phyloP scores from a whole-genome alignment of 2,329 filamentous ascomycete species.

The Mycocentrospora acerina region DNA sequence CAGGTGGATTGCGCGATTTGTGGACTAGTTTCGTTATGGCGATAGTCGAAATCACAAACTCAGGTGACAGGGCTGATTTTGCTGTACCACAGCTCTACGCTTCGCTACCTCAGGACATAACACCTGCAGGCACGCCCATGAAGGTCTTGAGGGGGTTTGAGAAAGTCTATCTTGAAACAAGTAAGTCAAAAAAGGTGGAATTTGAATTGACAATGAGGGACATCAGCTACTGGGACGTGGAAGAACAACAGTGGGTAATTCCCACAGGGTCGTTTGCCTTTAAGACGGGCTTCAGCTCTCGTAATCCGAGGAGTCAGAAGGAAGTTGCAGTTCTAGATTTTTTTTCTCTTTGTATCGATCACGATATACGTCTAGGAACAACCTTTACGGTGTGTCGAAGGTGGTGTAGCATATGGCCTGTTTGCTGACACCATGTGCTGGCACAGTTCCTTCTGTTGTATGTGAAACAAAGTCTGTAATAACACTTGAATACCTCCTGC shows the following conservation, averaged over 20 bases:
- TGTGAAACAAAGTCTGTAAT: no score
- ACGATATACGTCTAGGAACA: no score
- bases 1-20: slow-evolving; percentile 58
- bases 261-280: slow-evolving; percentile 18
- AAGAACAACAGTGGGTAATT: slow-evolving; percentile 48
- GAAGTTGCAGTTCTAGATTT: no score
- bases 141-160: slow-evolving; percentile 50
- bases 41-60: slow-evolving; percentile 53
- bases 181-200: slow-evolving; percentile 43
- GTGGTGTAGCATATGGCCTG: no score
- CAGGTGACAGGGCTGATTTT: slow-evolving; percentile 50
- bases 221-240: slow-evolving; percentile 53
- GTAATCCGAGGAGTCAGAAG: no score
- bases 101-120: slow-evolving; percentile 44
- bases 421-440: no score
- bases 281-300: slow-evolving; percentile 32
- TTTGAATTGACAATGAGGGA: slow-evolving; percentile 54
- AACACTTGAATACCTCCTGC: no score
- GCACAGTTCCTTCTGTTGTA: no score
- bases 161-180: slow-evolving; percentile 49
- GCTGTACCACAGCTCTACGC: slow-evolving; percentile 60
- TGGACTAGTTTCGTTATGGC: slow-evolving; percentile 56
- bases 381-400: no score
- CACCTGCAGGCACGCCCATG: slow-evolving; percentile 35
- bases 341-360: no score